phyloP scores from a whole-genome alignment of 2,329 filamentous ascomycete species.

The Pyrenophora tritici-repentis region DNA sequence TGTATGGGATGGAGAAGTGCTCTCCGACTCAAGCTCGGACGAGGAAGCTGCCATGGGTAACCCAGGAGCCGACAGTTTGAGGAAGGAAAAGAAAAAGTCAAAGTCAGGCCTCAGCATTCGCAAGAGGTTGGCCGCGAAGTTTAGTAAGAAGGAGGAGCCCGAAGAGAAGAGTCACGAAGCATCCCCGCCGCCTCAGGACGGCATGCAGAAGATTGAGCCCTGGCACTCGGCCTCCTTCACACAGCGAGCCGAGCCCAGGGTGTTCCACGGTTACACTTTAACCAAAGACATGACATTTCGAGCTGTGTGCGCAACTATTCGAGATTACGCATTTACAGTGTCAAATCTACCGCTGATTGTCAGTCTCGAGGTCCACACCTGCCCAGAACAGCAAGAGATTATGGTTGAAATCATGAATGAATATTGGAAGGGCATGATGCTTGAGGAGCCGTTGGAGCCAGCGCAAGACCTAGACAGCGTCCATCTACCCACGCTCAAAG shows the following conservation, averaged over 20 bases:
- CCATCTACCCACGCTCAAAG: constrained; percentile 66
- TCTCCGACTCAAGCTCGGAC: constrained; percentile 49
- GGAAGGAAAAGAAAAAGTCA: constrained; percentile 36
- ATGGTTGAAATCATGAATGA: constrained; percentile 96
- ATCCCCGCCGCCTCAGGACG: constrained; percentile 12
- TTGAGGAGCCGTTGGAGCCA: constrained; percentile 61
- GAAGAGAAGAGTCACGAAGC: constrained; percentile 24
- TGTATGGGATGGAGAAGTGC: constrained; percentile 78
- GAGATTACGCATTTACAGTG: constrained; percentile 75
- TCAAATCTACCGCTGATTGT: constrained; percentile 83
- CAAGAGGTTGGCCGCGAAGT: constrained; percentile 42
- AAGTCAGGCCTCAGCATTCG: constrained; percentile 38
- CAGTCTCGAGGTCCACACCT: constrained; percentile 88
- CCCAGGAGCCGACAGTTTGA: constrained; percentile 22
- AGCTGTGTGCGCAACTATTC: constrained; percentile 80
- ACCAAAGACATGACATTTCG: constrained; percentile 87
- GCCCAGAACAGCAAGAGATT: constrained; percentile 78
- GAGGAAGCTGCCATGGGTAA: constrained; percentile 34
- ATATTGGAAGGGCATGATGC: constrained; percentile 76
- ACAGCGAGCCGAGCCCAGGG: constrained; percentile 68
- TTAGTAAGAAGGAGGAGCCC: constrained; percentile 36
- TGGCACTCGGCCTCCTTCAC: constrained; percentile 40
- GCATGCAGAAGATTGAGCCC: constrained; percentile 30
- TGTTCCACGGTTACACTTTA: constrained; percentile 82
- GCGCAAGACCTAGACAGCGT: constrained; percentile 55